Evolutionary conservation across 163 green algal species (phyloP).

Genomic region (Chloromonas sp.): DNA sequence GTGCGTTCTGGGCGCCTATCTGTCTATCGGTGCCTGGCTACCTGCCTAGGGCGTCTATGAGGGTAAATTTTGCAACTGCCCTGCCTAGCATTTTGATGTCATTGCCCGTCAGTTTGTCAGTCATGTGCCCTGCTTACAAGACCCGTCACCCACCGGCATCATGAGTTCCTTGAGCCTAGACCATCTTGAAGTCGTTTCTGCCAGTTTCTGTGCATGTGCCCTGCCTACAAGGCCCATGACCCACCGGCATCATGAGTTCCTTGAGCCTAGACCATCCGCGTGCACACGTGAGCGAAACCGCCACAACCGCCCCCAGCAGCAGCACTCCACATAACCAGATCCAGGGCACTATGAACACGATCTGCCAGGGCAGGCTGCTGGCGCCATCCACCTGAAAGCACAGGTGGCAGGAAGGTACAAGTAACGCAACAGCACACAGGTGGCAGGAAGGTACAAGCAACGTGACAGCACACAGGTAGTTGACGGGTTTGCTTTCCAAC

Average conservation of each 20-base stretch:
- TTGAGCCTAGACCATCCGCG: not conserved
- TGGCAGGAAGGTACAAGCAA: too few relatives aligned
- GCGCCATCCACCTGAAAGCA: conserved; percentile 27
- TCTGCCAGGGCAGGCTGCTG: conserved; percentile 31
- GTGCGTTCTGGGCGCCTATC: too few relatives aligned
- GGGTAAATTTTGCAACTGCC: too few relatives aligned
- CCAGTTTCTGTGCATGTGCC: too few relatives aligned
- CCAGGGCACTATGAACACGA: conserved; percentile 50
- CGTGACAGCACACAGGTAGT: too few relatives aligned
- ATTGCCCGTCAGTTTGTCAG: too few relatives aligned
- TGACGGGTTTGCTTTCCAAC: too few relatives aligned
- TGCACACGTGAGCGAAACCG: not conserved
- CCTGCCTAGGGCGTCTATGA: too few relatives aligned
- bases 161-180: not conserved
- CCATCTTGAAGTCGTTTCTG: not conserved
- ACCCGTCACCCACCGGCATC: not conserved
- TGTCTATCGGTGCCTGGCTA: too few relatives aligned
- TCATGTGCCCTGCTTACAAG: too few relatives aligned
- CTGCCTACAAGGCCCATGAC: not conserved
- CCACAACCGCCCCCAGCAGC: conserved; percentile 14
- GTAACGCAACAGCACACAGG: too few relatives aligned
- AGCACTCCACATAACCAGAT: conserved; percentile 37
- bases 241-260: not conserved
- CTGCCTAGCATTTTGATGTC: not conserved
- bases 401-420: not conserved